A percentile compares a stretch with the other conserved stretches of the same genome.
Evolutionary conservation across 257 asterid species (phyloP).

Genomic region (Capsicum rhomboideum): DNA sequence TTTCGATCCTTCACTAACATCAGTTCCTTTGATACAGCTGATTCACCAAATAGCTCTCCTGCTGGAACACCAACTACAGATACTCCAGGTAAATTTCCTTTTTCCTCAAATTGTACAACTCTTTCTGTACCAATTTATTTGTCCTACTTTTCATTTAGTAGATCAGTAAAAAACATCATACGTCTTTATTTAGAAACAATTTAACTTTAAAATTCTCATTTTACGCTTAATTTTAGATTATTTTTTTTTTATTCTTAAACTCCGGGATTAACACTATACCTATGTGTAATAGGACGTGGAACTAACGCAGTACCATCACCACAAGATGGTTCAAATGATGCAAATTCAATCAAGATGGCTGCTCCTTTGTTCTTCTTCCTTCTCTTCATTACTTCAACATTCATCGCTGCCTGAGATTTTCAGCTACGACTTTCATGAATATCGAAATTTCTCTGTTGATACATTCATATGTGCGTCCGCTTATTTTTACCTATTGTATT

Average conservation of each 20-base stretch:
- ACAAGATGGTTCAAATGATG: conserved; percentile 20
- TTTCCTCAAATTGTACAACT: neutral
- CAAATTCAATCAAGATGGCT: conserved; percentile 23
- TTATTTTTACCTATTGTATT: neutral
- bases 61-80: neutral
- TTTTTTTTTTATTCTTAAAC: neutral
- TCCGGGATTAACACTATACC: neutral
- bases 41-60: conserved; percentile 59
- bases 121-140: neutral
- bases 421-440: neutral
- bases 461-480: neutral
- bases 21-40: conserved; percentile 21
- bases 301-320: conserved; percentile 23
- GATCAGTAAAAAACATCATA: neutral
- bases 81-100: neutral
- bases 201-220: too few relatives aligned
- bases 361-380: conserved; percentile 31
- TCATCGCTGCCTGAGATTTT: neutral
- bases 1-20: neutral
- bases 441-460: neutral
- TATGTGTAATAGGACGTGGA: conserved; percentile 20
- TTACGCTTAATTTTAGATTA: too few relatives aligned
- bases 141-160: neutral
- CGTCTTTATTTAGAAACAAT: neutral
- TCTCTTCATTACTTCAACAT: conserved; percentile 19